Percentiles rank a stretch among this genome's conserved stretches.
These are phyloP conservation scores for Basidiobolus meristosporus DNA, from an alignment of 371 early-diverging fungal genomes.

Conservation along the genomic window DNA sequence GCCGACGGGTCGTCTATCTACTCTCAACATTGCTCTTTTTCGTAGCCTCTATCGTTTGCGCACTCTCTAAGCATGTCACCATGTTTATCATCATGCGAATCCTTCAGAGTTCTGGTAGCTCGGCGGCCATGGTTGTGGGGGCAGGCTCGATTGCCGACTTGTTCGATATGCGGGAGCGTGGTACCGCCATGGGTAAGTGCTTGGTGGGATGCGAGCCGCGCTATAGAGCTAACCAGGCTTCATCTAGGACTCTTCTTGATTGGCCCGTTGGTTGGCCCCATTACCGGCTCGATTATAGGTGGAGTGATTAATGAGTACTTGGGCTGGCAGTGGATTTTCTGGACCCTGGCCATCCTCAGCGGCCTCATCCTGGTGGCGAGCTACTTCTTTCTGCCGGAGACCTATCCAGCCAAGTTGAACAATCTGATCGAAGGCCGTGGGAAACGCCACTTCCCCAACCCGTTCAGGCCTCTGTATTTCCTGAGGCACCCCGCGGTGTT, in stretches of 20 bases:
- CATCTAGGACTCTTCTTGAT: conserved; percentile 27
- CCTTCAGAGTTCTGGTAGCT: conserved; percentile 46
- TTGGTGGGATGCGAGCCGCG: too few relatives aligned
- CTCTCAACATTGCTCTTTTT: conserved; percentile 28
- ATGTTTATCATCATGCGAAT: conserved; percentile 35
- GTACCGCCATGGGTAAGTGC: conserved; percentile 41
- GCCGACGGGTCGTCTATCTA: conserved; percentile 39
- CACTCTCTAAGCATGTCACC: conserved; percentile 22
- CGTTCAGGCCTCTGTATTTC: conserved; percentile 14
- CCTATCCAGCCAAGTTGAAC: conserved; percentile 19
- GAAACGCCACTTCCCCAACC: conserved; percentile 5
- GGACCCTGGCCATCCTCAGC: conserved; percentile 31
- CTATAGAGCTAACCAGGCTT: too few relatives aligned
- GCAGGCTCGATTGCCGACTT: conserved; percentile 46
- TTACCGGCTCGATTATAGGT: conserved; percentile 21
- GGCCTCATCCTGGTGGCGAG: conserved; percentile 27
- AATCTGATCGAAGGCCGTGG: not conserved
- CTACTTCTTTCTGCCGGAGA: conserved; percentile 43
- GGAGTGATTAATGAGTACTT: conserved; percentile 22
- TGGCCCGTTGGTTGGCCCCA: conserved; percentile 33
- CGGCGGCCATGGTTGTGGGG: conserved; percentile 51
- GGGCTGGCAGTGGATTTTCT: conserved; percentile 47
- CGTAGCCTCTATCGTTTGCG: conserved; percentile 42
- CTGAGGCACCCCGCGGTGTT: conserved; percentile 19
- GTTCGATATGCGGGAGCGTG: conserved; percentile 13